Conservation (phyloP, 73 alveolate genomes). For the Tetrahymena elliotti region DNA sequence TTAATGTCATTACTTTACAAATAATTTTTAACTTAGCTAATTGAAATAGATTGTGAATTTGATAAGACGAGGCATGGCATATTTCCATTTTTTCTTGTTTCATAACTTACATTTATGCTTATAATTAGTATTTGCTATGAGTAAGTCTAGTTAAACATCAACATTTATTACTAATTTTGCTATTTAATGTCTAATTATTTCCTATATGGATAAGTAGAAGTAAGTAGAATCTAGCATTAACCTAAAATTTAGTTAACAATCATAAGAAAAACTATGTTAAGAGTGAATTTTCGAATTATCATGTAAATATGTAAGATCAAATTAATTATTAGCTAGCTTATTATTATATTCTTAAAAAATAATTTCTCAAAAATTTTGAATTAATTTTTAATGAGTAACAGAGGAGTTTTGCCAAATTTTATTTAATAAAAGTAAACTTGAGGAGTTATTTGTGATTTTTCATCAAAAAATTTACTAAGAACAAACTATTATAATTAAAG, state of each 20-base stretch:
- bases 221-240: neutral
- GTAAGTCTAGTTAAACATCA: neutral
- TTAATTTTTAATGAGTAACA: no score
- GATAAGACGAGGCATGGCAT: neutral
- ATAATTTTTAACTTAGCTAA: neutral
- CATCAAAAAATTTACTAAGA: no score
- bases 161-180: neutral
- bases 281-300: no score
- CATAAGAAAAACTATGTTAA: no score
- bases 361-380: no score
- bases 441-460: no score
- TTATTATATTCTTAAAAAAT: no score
- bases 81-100: neutral
- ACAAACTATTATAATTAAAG: no score
- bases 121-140: neutral
- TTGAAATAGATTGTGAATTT: neutral
- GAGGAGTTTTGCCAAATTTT: no score
- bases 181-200: neutral
- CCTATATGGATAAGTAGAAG: neutral
- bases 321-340: neutral
- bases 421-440: no score
- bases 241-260: neutral
- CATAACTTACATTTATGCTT: neutral
- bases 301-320: neutral
- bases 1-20: neutral